Base-by-base conservation (phyloP, 1,284 basidiomycete genomes). In the Pisolithus thermaeus region DNA sequence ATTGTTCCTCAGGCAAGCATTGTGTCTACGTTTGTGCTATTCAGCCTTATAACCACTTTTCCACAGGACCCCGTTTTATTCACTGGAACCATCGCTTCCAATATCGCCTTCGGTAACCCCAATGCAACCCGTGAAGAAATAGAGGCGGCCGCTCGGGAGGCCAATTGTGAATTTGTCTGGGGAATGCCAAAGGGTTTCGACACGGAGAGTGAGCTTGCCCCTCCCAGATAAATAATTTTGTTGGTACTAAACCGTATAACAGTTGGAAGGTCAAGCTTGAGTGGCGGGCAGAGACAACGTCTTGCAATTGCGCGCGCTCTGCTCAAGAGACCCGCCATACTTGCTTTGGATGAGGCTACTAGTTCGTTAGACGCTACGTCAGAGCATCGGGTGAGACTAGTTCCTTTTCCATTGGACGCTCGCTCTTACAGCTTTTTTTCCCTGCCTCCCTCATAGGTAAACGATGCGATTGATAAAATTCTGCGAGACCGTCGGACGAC, bases 151-250 rank as follows among this genome's bases (percentile, higher is more conserved):
- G 95, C 95, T 0, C 75, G 85, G 11, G 80, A 90, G 56, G 95
- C 96, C 3, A 97, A 98, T 62, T 98, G 96, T 68, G 92, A 96
- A 61, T 99, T 97, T 64, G 87, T 99, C 40, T 90, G 90, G 81
- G 83, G 85, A 3, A 82, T 99, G 75, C 93, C 95, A 11, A 77
- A 91, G 51, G 92, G 87, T 0, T 87, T 90, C 55, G 85, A 90
- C 56, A 91, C 90, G 1, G 73, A 80, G 56, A 84, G 83, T 85
- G 56, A 56, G 78, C 66, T 2, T 39, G 22, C 18, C 8, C 25
- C 20, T 22, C 69, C 60, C 48, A 39, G 14, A 42, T 39, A 47
- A 8, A n/a, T n/a, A n/a, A n/a, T n/a, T n/a, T n/a, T n/a, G n/a
- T n/a, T n/a, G n/a, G n/a, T n/a, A n/a, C n/a, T 4, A 32, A 12